These are phyloP conservation scores for Didymella lethalis DNA, from an alignment of 2,329 filamentous ascomycete species.

Conservation along the genomic window DNA sequence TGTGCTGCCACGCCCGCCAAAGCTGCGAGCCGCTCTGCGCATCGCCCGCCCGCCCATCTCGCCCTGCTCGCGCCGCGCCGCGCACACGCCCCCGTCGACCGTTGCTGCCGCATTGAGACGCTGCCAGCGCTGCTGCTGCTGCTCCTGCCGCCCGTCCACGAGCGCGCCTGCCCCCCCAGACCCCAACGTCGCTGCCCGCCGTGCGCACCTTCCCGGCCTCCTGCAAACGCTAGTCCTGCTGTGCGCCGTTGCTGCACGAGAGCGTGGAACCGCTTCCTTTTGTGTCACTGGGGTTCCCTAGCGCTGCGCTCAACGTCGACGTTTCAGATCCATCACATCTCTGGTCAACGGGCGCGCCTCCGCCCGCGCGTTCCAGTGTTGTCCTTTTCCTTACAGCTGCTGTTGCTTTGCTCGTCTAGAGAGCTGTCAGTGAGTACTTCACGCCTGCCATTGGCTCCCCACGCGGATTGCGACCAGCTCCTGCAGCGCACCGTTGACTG, in stretches of 20 bases:
- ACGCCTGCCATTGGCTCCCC: constrained; percentile 27
- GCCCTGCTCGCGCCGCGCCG: constrained; percentile 5
- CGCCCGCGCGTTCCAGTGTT: constrained; percentile 19
- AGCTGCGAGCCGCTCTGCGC: constrained; percentile 11
- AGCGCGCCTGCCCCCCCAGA: constrained; percentile 1
- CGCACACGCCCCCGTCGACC: constrained; percentile 7
- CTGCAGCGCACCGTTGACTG: constrained; percentile 13
- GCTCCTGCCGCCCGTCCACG: not conserved
- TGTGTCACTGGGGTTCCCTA: constrained; percentile 22
- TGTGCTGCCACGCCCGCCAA: constrained; percentile 4
- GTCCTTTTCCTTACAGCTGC: constrained; percentile 30
- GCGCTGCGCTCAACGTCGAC: constrained; percentile 32
- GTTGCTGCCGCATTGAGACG: constrained; percentile 16
- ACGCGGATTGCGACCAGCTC: constrained; percentile 19
- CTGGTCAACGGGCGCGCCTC: constrained; percentile 33
- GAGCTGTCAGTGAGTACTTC: constrained; percentile 19
- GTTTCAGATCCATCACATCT: constrained; percentile 44
- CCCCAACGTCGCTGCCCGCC: not conserved
- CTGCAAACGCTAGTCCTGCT: constrained; percentile 10
- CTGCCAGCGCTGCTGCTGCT: constrained; percentile 3
- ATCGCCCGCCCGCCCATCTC: not conserved
- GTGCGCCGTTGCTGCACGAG: constrained; percentile 20
- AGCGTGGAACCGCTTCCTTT: constrained; percentile 8
- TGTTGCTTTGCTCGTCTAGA: constrained; percentile 20
- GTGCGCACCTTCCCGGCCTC: constrained; percentile 1